Evolutionary conservation across 768 basidiomycete genomes (phyloP).

Genomic region (Polyporus arcularius): DNA sequence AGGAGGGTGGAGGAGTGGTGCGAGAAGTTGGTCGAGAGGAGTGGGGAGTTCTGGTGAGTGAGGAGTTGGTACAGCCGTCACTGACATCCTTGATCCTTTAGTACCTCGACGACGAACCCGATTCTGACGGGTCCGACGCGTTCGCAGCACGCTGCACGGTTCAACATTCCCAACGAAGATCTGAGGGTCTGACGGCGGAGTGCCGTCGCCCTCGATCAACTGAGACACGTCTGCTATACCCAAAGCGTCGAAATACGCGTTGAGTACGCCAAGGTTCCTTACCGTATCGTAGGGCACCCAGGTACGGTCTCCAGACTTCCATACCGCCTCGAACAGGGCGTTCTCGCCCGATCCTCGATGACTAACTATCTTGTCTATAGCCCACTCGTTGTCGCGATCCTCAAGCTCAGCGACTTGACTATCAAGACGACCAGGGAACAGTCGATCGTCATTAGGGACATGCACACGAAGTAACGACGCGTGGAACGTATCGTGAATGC

Average conservation of each 20-base stretch:
- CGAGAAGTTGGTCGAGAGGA: too few species aligned
- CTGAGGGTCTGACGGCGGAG: background rate
- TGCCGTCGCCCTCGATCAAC: background rate
- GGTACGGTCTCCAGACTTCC: conserved; percentile 35
- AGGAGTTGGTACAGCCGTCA: too few species aligned
- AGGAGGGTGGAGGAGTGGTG: too few species aligned
- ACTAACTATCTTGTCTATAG: conserved; percentile 25
- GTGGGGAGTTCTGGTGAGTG: too few species aligned
- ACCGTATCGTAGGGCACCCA: conserved; percentile 35
- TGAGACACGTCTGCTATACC: conserved; percentile 8
- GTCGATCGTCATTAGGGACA: conserved; percentile 31
- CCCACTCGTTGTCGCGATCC: conserved; percentile 25
- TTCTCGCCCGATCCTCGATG: conserved; percentile 29
- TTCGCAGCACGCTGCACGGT: too few species aligned
- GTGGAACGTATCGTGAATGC: conserved; percentile 40
- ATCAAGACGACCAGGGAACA: conserved; percentile 37
- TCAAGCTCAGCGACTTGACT: conserved; percentile 25
- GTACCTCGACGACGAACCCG: too few species aligned
- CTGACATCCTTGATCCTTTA: too few species aligned
- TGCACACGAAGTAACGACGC: conserved; percentile 31
- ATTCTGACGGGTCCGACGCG: too few species aligned
- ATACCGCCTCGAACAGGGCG: conserved; percentile 34
- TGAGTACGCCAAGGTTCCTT: conserved; percentile 18
- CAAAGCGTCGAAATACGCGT: conserved; percentile 26
- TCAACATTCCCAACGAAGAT: too few species aligned